Evolutionary conservation across 306 rosid species (phyloP).

Genomic region (Citrullus mucosospermus): DNA sequence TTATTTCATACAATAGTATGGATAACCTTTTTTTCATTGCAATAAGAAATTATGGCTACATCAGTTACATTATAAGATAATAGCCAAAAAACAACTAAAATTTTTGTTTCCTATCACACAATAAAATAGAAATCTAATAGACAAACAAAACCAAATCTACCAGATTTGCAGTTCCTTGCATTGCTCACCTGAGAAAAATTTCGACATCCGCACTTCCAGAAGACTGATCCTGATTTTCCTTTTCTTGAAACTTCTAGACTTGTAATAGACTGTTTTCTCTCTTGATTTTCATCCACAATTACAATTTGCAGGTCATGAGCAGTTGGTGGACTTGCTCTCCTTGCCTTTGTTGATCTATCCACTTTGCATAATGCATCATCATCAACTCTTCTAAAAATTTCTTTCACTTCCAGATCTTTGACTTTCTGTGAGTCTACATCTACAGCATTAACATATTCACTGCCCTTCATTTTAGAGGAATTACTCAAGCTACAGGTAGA

Average conservation of each 20-base stretch:
- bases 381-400: conserved; percentile 32
- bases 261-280: conserved; percentile 16
- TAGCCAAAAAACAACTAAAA: background rate
- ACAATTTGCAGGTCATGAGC: conserved; percentile 50
- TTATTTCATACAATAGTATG: background rate
- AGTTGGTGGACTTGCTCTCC: conserved; percentile 44
- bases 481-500: conserved; percentile 20
- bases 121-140: background rate
- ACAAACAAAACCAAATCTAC: conserved; percentile 13
- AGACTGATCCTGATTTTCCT: conserved; percentile 49
- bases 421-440: conserved; percentile 7
- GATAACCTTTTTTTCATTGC: background rate
- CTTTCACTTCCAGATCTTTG: conserved; percentile 39
- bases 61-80: background rate
- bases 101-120: background rate
- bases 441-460: conserved; percentile 20
- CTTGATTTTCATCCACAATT: conserved; percentile 48
- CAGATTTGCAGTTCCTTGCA: conserved; percentile 41
- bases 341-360: conserved; percentile 49
- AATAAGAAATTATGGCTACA: background rate
- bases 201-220: conserved; percentile 52
- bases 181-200: conserved; percentile 44
- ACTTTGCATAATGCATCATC: conserved; percentile 50
- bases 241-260: conserved; percentile 48
- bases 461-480: conserved; percentile 24